Evolutionary conservation across 441 rosid species (phyloP), one percentile per base, ranked within the genome.

Genomic region (Adansonia rubrostipa): DNA sequence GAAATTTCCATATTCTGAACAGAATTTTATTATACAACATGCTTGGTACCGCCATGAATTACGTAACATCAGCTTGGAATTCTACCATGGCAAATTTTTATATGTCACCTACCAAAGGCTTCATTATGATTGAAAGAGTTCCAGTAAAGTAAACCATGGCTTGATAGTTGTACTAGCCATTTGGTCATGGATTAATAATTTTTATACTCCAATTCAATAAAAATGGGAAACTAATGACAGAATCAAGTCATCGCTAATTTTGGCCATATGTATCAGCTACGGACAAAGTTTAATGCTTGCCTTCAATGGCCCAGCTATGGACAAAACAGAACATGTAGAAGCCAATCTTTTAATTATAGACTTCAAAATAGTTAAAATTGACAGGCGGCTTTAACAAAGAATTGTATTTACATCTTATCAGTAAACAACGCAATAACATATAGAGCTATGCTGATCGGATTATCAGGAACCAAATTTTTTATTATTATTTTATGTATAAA

Each of bases 231-330:
- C 45, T 24, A 28, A 28, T 17, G 50, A 22, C n/a, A 10, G 33
- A 20, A 48, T 7, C 56, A 19, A 11, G 45, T 47, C n/a, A 63
- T 24, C 15, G 33, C 15, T 45, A 61, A 28, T 62, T 53, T 75
- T 71, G 74, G 74, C 7, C 50, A 69, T 56, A 33, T 75, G 1
- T 20, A n/a, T 64, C 9, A 45, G 42, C 36, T 53, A 40, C 72
- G 3, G 73, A 62, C 78, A 68, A 48, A 33, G 69, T 76, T 84
- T 58, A 58, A 69, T 68, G 77, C 77, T 48, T 76, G 15, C 81
- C 68, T 58, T 68, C 60, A 47, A 36, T 4, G 1, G 19, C 24
- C 17, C 45, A 33, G 36, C 36, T 33, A 33, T 33, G 36, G 36
- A 33, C 36, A 33, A 33, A 33, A 33, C 36, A 33, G 36, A 33